These are phyloP conservation scores for Friedmanniomyces simplex DNA, from an alignment of 495 filamentous ascomycete genomes.

Conservation along the genomic window DNA sequence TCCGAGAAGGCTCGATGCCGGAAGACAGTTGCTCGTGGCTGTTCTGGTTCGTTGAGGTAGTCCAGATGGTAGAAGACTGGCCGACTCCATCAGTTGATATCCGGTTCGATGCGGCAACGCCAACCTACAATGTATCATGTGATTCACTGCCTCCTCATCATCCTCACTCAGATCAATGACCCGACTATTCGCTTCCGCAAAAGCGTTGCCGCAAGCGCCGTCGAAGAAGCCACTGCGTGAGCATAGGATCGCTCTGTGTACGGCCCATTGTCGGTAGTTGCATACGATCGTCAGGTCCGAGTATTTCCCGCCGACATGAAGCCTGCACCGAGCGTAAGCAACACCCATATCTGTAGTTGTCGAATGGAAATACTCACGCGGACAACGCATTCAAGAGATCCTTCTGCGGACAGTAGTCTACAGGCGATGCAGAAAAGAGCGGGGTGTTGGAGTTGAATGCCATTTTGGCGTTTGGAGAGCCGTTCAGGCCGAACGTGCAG, in stretches of 20 bases:
- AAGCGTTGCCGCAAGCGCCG: slow-evolving; percentile 28
- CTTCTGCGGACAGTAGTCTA: slow-evolving; percentile 17
- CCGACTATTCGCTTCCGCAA: slow-evolving; percentile 27
- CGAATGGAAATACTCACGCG: slow-evolving; percentile 24
- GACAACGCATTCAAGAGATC: slow-evolving; percentile 32
- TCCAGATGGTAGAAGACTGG: slow-evolving; percentile 38
- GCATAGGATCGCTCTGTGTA: slow-evolving; percentile 34
- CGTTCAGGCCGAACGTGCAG: too few species aligned
- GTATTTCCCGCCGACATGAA: slow-evolving; percentile 28
- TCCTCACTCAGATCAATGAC: slow-evolving; percentile 34
- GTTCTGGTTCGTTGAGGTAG: slow-evolving; percentile 25
- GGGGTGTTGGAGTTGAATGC: not conserved
- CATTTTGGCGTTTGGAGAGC: not conserved
- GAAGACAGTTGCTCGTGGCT: slow-evolving; percentile 20
- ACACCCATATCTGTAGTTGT: not conserved
- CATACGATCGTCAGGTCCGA: slow-evolving; percentile 34
- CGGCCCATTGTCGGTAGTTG: slow-evolving; percentile 28
- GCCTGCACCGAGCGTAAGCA: slow-evolving; percentile 15
- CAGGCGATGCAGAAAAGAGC: not conserved
- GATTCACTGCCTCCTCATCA: slow-evolving; percentile 34
- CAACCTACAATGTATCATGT: slow-evolving; percentile 34
- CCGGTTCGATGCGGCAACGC: not conserved
- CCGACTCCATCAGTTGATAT: not conserved
- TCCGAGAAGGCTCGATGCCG: slow-evolving; percentile 10
- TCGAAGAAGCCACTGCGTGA: slow-evolving; percentile 35